Conservation (phyloP, 1,139 yeast genomes). For the Hansenula lynferdii region DNA sequence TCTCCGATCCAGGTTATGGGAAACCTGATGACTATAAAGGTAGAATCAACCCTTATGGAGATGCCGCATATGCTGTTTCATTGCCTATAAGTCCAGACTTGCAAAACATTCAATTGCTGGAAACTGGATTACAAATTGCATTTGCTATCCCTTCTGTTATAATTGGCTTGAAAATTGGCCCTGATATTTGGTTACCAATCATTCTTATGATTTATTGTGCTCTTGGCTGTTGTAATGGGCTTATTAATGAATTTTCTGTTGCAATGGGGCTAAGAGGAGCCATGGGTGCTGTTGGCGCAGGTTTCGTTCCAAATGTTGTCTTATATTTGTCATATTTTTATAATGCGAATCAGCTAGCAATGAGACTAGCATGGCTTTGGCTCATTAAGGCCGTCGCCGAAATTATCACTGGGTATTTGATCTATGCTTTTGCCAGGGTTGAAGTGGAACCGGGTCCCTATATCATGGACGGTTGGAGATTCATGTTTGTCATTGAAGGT, state of each 20-base stretch:
- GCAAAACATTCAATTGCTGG: constrained; percentile 15
- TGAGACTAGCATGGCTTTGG: constrained; percentile 47
- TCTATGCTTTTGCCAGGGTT: background rate
- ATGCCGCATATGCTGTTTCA: background rate
- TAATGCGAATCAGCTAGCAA: constrained; percentile 41
- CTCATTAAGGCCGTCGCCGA: constrained; percentile 4
- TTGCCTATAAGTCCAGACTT: background rate
- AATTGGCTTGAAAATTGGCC: constrained; percentile 46
- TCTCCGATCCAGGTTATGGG: no score
- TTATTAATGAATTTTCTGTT: constrained; percentile 30
- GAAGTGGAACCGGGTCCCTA: background rate
- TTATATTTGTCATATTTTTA: constrained; percentile 51
- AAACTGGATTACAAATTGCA: constrained; percentile 1
- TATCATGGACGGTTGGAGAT: constrained; percentile 36
- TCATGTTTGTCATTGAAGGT: constrained; percentile 57
- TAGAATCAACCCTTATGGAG: background rate
- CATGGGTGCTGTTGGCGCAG: constrained; percentile 47
- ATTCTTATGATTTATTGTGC: constrained; percentile 48
- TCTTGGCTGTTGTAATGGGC: constrained; percentile 41
- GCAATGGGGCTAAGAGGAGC: constrained; percentile 40
- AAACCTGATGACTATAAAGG: background rate
- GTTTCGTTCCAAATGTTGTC: constrained; percentile 49
- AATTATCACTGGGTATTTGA: background rate
- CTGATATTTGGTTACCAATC: constrained; percentile 49
- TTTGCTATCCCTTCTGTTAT: constrained; percentile 40